These are phyloP conservation scores for Drechslera avenae DNA, from an alignment of 2,329 filamentous ascomycete species.

Conservation along the genomic window DNA sequence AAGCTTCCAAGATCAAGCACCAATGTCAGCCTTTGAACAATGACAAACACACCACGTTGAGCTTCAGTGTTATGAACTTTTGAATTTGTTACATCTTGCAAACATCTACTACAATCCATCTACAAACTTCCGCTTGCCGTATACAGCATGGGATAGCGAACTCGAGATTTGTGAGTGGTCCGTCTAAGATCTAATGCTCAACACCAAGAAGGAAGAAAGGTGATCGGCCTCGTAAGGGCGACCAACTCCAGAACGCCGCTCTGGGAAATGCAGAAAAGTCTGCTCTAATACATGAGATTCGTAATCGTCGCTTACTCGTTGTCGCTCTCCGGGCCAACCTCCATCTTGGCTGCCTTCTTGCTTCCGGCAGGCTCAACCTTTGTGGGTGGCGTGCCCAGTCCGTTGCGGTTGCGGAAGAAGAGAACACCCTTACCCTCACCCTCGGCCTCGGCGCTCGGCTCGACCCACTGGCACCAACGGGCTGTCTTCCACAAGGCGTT, in stretches of 20 bases:
- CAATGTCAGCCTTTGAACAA: neutral
- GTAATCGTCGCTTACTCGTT: slow-evolving; percentile 31
- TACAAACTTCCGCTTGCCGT: slow-evolving; percentile 17
- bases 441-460: slow-evolving; percentile 80
- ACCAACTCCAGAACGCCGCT: slow-evolving; percentile 29
- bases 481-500: slow-evolving; percentile 79
- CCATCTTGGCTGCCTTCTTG: slow-evolving; percentile 44
- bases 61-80: neutral
- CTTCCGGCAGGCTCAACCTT: slow-evolving; percentile 28
- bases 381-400: slow-evolving; percentile 66
- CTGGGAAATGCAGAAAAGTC: slow-evolving; percentile 13
- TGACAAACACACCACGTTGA: neutral
- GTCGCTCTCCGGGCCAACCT: slow-evolving; percentile 40
- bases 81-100: slow-evolving; percentile 2
- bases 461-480: slow-evolving; percentile 95
- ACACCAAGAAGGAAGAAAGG: slow-evolving; percentile 18
- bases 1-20: neutral
- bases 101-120: slow-evolving; percentile 8
- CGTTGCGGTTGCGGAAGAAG: slow-evolving; percentile 96
- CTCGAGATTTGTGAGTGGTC: slow-evolving; percentile 7
- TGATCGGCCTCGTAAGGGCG: slow-evolving; percentile 10
- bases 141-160: slow-evolving; percentile 16
- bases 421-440: slow-evolving; percentile 83
- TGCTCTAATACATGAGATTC: slow-evolving; percentile 28
- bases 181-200: slow-evolving; percentile 23